Evolutionary conservation across 352 stramenopile genomes (phyloP), one percentile per base, ranked within the genome.

Genomic region (Pythium myriotylum): DNA sequence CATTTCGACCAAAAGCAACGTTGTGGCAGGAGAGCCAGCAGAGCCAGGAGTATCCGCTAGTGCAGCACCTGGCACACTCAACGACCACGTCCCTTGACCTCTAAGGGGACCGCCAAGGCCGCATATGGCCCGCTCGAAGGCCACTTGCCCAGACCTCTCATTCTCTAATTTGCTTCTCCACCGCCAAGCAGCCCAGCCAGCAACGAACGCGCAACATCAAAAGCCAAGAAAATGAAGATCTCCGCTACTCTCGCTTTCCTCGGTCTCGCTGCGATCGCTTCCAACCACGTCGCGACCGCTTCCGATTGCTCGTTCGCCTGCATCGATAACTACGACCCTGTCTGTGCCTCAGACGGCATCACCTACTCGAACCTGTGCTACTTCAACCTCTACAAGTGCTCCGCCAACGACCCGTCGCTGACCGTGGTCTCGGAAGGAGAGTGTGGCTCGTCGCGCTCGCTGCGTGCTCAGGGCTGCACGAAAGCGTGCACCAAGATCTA

Each of bases 321-420:
- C 37, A 13, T n/a, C 4, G 54, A 73, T 48, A 62, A 65, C 39
- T 65, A 64, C 65, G 60, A 64, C 33, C 65, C 65, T 5, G 65
- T 73, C 39, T 73, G 65, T 35, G 65, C 47, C 33, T 72, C 64
- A 3, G 58, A 72, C 22, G 57, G 57, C 53, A 62, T 67, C 57
- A 67, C 57, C 0, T 73, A 73, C 65, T 26, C 54, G 27, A 73
- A 73, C 59, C 27, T 65, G 50, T 73, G 65, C 37, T 1, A 19
- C 16, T 65, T 73, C 39, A 29, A 73, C 19, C 62, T 54, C 50
- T 39, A 64, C 16, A 64, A 68, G 54, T 73, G 65, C 43, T 63
- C 57, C 9, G 59, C 48, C 40, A 67, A 64, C 22, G 47, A 68
- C 50, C 19, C 52, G 24, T 37, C 46, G 47, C 59, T 73, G 40